Evolutionary conservation across 2,329 filamentous ascomycete genomes (phyloP), one percentile per base, ranked within the genome.

Genomic region (Graphilbum ipis-grandicollis): DNA sequence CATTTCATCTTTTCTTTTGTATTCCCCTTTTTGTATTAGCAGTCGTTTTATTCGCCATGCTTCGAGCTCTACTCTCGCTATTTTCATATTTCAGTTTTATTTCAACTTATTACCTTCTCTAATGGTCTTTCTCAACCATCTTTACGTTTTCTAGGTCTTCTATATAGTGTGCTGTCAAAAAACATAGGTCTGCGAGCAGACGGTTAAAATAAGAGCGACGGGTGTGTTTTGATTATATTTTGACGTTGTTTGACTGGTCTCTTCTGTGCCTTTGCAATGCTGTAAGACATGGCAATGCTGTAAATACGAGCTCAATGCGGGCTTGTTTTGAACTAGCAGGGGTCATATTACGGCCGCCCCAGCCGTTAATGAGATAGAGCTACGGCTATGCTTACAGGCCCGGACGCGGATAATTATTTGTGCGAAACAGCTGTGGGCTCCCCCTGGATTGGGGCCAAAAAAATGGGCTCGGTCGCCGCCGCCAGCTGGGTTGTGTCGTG

Each of bases 211-310:
- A 28, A 12, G 5, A 28, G 26, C 26, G 12, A 28, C 5, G 14
- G 6, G 12, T 28, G 5, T n/a, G 5, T 31, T 9, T 28, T 19
- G 4, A 19, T 26, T 34, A 7, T 15, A 14, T 34, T 41, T 50
- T 32, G 43, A 45, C 46, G 33, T 39, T 43, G 5, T 28, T 21
- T n/a, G 9, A 8, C 12, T 33, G 5, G 2, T 14, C 28, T 42
- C 40, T 31, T 37, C 40, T 35, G 10, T 13, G 23, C 7, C 18
- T 19, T n/a, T n/a, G n/a, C n/a, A n/a, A n/a, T n/a, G n/a, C n/a
- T n/a, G n/a, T n/a, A n/a, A n/a, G n/a, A n/a, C n/a, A n/a, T n/a
- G n/a, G n/a, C n/a, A n/a, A n/a, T n/a, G n/a, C n/a, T n/a, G n/a
- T n/a, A n/a, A n/a, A n/a, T n/a, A n/a, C n/a, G n/a, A n/a, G n/a